phyloP scores from a whole-genome alignment of 78 protist genomes.

The Speleostelium caveatum region DNA sequence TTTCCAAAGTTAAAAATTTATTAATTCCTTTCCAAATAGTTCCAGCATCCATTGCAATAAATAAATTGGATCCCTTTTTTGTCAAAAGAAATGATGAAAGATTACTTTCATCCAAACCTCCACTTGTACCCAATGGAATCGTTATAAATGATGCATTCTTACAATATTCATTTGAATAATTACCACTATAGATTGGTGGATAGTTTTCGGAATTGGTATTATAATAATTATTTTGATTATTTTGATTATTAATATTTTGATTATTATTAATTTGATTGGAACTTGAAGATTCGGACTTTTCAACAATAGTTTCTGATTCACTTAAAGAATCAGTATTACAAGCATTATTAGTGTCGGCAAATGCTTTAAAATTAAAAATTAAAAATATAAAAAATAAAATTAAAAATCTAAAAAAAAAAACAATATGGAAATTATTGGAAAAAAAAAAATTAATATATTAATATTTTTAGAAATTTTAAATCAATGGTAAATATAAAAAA shows the following conservation, averaged over 20 bases:
- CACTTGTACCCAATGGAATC: constrained; percentile 57
- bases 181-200: constrained; percentile 23
- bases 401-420: no score
- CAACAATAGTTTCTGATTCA: no score
- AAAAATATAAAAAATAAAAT: no score
- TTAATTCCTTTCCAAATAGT: constrained; percentile 45
- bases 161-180: constrained; percentile 11
- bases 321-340: no score
- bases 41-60: constrained; percentile 64
- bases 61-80: constrained; percentile 41
- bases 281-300: not conserved
- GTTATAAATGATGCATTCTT: constrained; percentile 31
- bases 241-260: no score
- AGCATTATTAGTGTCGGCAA: no score
- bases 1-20: not conserved
- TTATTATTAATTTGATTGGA: not conserved
- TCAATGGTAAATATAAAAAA: no score
- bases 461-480: no score
- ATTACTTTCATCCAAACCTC: constrained; percentile 59
- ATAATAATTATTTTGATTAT: no score
- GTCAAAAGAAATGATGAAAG: constrained; percentile 40
- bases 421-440: no score
- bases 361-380: no score
- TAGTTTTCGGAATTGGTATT: not conserved
- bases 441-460: no score